Evolutionary conservation across 345 rosid species (phyloP).

Genomic region (Psidium friedrichsthalianum): DNA sequence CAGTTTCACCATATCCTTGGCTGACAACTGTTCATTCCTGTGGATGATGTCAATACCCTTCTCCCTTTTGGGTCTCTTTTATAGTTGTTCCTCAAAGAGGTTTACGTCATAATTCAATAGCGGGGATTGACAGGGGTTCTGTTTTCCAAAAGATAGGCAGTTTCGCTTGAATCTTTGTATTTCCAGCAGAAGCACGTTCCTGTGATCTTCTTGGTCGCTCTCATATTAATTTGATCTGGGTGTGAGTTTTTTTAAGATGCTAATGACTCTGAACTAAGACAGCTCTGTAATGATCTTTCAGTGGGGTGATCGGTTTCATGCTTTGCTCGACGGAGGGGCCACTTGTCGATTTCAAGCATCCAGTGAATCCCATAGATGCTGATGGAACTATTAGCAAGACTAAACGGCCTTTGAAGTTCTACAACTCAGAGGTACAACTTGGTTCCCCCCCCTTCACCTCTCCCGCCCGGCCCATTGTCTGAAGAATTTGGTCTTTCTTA

Average conservation of each 20-base stretch:
- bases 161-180: not conserved
- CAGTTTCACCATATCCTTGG: not conserved
- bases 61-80: not conserved
- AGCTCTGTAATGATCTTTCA: slow-evolving; percentile 10
- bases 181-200: not conserved
- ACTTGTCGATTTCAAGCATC: slow-evolving; percentile 76
- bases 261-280: not conserved
- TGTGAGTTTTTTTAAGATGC: not conserved
- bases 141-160: not conserved
- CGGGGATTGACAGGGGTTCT: not conserved
- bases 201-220: not conserved
- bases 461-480: no score
- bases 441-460: no score
- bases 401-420: slow-evolving; percentile 56
- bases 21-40: not conserved
- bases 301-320: slow-evolving; percentile 98
- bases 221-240: not conserved
- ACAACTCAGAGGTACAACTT: slow-evolving; percentile 81
- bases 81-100: not conserved
- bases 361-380: slow-evolving; percentile 54
- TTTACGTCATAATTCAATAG: not conserved
- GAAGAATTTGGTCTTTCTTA: not conserved
- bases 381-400: slow-evolving; percentile 23
- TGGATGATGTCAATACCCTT: not conserved
- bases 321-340: slow-evolving; percentile 95